Base-by-base conservation (phyloP, 2,329 filamentous ascomycete species). In the Epichloe gansuensis region DNA sequence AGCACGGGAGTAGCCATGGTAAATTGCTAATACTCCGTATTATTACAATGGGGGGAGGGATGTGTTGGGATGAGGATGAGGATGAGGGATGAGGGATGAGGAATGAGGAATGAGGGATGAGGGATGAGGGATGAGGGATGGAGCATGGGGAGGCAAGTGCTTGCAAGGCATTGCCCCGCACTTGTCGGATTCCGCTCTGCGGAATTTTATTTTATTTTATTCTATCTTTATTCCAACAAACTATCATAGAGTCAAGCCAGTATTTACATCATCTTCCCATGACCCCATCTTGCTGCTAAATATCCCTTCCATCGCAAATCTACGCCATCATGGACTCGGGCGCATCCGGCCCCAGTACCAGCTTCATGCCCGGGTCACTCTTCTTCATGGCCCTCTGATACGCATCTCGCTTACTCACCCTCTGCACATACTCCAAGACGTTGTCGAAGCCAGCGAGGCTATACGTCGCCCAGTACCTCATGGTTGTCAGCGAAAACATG, bases 401-500 rank as follows among this genome's bases (percentile, higher is more conserved):
- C 0, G 64, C 74, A 23, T 71, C 68, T 31, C 78, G 64, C 51
- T 61, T 54, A 0, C 66, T 65, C 9, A 78, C 60, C 3, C 75
- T 64, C 57, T 67, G 52, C 34, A 80, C 58, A 54, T 74, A 81
- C 1, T 54, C 57, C 35, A 78, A 47, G 5, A 80, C 66, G 46
- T 68, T 67, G 1, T 61, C 56, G 55, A 75, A 75, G 0, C 58
- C 61, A 2, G 54, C 56, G 47, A 80, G 56, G 48, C 70, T 66
- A 44, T 66, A 68, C 1, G 71, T 69, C 25, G 64, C 64, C 56
- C 78, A 83, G 47, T 70, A 68, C 15, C 82, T 69, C 71, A 80
- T 74, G 2, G 80, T 85, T 0, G 81, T 83, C 36, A 86, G 65
- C 13, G 71, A 69, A 59, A 76, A 84, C 0, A 82, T 71, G 4